Evolutionary conservation across 1,284 basidiomycete species (phyloP), one percentile per base, ranked within the genome.

Genomic region (Cryptococcus sp.): DNA sequence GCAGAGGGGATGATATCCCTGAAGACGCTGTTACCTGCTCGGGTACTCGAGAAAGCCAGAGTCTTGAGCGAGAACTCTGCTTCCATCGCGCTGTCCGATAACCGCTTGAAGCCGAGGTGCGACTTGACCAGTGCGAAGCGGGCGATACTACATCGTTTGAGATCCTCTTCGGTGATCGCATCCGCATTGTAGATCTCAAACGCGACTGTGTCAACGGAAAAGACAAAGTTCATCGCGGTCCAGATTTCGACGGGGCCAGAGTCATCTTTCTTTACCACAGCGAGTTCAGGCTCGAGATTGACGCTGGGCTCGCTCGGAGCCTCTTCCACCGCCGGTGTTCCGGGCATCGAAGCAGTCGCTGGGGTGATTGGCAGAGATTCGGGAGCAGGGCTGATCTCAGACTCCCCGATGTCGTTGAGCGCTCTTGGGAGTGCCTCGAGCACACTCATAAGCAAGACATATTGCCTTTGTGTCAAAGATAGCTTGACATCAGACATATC

Each of bases 1-100:
- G 91, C 89, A 15, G 92, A 88, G 1, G 96, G 96, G 60, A 99
- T 90, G 59, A 99, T 94, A 74, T 99, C 95, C 49, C 95, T 85
- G 81, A 95, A 98, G 70, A 87, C 89, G 19, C 91, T 90, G 56
- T 83, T 83, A 7, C 91, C 90, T 0, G 89, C 84, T 49, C 89
- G 84, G 5, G 89, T 98, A 74, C 95, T 96, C 72, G 85, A 87
- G 81, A 97, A 89, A 0, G 92, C 93, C 71, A 99, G 88, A 0
- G 94, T 93, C 71, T 89, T 88, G 35, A 99, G 80, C 40, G 93
- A 83, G 50, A 97, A 81, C 76, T 98, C 93, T 3, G 89, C 87
- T 76, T 97, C 93, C 64, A 87, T 84, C 10, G 92, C 86, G 22
- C 88, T 88, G 74, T 94, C 87, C 17, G 89, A 90, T 22, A 94